Percentiles rank a stretch among this genome's conserved stretches.
Evolutionary conservation across 208 protist species (phyloP).

Genomic region (Trypanosoma theileri): DNA sequence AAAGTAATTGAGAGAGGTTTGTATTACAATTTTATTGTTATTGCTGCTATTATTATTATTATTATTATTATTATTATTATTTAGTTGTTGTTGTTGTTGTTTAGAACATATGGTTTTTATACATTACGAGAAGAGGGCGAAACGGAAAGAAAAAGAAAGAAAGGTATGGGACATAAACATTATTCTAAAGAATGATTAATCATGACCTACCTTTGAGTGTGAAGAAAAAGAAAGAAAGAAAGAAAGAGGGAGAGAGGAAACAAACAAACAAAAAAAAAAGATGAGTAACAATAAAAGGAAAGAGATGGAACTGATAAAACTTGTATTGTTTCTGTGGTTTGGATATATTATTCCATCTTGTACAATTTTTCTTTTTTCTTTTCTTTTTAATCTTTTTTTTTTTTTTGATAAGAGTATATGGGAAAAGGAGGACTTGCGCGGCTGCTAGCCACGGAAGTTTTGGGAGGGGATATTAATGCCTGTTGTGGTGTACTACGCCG

Average conservation of each 20-base stretch:
- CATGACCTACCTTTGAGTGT: too few species aligned
- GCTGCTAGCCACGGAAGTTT: slow-evolving; percentile 51
- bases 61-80: too few species aligned
- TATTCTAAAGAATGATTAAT: too few species aligned
- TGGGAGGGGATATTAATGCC: slow-evolving; percentile 72
- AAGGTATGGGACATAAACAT: not conserved
- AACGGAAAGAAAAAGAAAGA: slow-evolving; percentile 4
- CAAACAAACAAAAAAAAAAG: not conserved
- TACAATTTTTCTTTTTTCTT: slow-evolving; percentile 11
- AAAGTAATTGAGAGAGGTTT: too few species aligned
- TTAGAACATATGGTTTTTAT: too few species aligned
- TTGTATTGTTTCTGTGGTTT: not conserved
- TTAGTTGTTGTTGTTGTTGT: too few species aligned
- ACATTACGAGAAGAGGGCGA: too few species aligned
- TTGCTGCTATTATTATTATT: too few species aligned
- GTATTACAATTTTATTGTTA: too few species aligned
- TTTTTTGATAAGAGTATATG: slow-evolving; percentile 24
- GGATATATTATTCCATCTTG: not conserved
- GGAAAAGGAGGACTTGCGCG: slow-evolving; percentile 42
- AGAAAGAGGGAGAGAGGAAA: not conserved
- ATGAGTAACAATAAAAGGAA: not conserved
- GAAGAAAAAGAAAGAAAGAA: not conserved
- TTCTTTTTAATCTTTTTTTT: not conserved
- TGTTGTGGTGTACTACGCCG: slow-evolving; percentile 78
- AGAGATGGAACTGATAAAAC: not conserved